Evolutionary conservation across 495 filamentous ascomycete species (phyloP).

Genomic region (Aspergillus cristatus): DNA sequence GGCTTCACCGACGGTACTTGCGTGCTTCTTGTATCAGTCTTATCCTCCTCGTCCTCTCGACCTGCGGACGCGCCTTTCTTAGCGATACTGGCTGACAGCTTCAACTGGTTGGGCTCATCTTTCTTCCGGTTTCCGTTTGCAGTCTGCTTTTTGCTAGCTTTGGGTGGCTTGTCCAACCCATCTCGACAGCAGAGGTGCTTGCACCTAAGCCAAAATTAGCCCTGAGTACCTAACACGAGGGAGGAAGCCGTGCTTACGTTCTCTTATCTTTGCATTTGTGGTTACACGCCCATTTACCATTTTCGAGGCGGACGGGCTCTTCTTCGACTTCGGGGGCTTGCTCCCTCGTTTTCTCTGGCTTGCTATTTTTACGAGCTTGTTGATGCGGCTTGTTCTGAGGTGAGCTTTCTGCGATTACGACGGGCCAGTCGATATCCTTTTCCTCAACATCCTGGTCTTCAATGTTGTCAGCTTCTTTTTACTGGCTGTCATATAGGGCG

Average conservation of each 20-base stretch:
- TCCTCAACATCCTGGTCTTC: background rate
- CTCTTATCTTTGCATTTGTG: conserved; percentile 72
- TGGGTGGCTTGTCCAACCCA: conserved; percentile 70
- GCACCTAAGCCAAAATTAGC: conserved; percentile 36
- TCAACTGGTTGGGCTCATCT: conserved; percentile 21
- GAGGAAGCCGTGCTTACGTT: conserved; percentile 24
- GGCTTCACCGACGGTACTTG: too few species aligned
- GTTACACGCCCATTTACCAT: conserved; percentile 84
- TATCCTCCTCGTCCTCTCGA: too few species aligned
- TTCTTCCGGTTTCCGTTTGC: conserved; percentile 7
- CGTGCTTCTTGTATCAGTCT: too few species aligned
- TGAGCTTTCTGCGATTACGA: conserved; percentile 1
- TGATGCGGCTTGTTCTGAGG: background rate
- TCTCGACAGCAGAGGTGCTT: conserved; percentile 87
- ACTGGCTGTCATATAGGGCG: background rate
- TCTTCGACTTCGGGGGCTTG: conserved; percentile 22
- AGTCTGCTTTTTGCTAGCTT: conserved; percentile 33
- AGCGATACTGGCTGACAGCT: conserved; percentile 13
- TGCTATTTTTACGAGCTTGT: conserved; percentile 3
- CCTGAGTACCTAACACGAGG: background rate
- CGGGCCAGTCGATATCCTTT: conserved; percentile 11
- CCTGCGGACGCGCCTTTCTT: conserved; percentile 17
- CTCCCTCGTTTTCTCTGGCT: conserved; percentile 3
- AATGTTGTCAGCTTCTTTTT: background rate
- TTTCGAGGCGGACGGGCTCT: conserved; percentile 49